These are phyloP conservation scores for Aegilops speltoides DNA, from an alignment of 176 grass and related monocot genomes.

Conservation along the genomic window DNA sequence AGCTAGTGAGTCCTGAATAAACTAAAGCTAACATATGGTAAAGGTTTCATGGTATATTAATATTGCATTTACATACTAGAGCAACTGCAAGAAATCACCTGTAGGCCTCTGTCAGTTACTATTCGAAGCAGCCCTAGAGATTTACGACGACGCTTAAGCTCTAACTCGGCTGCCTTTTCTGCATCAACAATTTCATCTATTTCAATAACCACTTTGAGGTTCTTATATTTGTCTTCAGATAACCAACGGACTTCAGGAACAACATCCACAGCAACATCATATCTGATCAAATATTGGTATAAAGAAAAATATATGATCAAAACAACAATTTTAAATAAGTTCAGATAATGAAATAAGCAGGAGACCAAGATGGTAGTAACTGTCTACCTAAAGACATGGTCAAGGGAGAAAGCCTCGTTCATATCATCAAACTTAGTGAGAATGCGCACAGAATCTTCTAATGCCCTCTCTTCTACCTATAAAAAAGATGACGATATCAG, in stretches of 20 bases:
- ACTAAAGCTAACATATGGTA: constrained; percentile 2
- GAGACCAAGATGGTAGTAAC: constrained; percentile 7
- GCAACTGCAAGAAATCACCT: constrained; percentile 54
- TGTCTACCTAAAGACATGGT: constrained; percentile 68
- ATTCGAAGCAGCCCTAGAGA: constrained; percentile 69
- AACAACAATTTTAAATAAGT: not conserved
- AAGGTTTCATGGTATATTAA: not conserved
- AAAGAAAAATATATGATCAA: constrained; percentile 16
- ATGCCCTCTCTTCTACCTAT: constrained; percentile 87
- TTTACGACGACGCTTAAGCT: constrained; percentile 78
- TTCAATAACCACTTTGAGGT: constrained; percentile 90
- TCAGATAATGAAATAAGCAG: constrained; percentile 9
- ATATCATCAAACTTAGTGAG: constrained; percentile 76
- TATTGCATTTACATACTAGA: not conserved
- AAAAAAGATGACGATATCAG: constrained; percentile 4
- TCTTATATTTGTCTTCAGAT: constrained; percentile 84
- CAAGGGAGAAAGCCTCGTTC: constrained; percentile 62
- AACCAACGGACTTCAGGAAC: constrained; percentile 74
- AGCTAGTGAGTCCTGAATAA: not conserved
- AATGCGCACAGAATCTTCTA: constrained; percentile 91
- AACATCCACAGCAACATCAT: constrained; percentile 85
- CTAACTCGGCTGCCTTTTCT: constrained; percentile 61
- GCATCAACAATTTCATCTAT: constrained; percentile 82
- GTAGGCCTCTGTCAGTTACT: constrained; percentile 80
- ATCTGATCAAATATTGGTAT: constrained; percentile 45